Conservation (phyloP, 2,329 filamentous ascomycete genomes). For the Aureobasidium sp. region DNA sequence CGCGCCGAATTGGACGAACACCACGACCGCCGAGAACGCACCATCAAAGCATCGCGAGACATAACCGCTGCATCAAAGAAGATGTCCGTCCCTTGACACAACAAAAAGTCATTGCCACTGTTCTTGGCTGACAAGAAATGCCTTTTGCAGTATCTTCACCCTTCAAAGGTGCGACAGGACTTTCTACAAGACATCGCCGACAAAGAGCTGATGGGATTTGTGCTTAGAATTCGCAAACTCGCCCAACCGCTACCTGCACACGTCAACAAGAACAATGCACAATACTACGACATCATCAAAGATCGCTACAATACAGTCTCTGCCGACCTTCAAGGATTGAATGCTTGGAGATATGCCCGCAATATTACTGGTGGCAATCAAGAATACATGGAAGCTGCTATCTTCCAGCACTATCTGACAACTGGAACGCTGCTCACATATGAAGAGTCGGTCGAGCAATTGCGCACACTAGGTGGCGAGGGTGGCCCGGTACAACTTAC, state of each 20-base stretch:
- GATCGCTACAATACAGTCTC: constrained; percentile 59
- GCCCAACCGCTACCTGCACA: constrained; percentile 56
- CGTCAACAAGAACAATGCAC: constrained; percentile 61
- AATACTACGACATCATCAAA: constrained; percentile 62
- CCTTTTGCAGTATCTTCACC: constrained; percentile 60
- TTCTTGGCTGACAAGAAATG: constrained; percentile 16
- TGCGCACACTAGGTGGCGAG: constrained; percentile 29
- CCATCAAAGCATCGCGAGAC: constrained; percentile 86
- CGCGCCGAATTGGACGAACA: constrained; percentile 86
- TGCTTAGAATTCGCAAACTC: constrained; percentile 50
- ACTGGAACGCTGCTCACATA: constrained; percentile 66
- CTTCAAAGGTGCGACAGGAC: constrained; percentile 56
- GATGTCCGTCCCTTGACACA: constrained; percentile 50
- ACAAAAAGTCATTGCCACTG: background rate
- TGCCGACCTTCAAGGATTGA: constrained; percentile 67
- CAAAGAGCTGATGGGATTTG: background rate
- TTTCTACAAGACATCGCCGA: background rate
- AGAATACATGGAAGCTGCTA: constrained; percentile 87
- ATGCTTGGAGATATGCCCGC: constrained; percentile 71
- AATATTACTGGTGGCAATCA: constrained; percentile 76
- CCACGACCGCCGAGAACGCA: constrained; percentile 81
- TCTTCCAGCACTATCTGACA: constrained; percentile 80
- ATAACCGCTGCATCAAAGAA: constrained; percentile 95
- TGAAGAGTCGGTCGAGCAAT: constrained; percentile 43
- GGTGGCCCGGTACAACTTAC: constrained; percentile 54